Percentiles rank a stretch among this genome's conserved stretches.
These are phyloP conservation scores for Phragmites australis DNA, from an alignment of 176 grass and related monocot species.

Conservation along the genomic window DNA sequence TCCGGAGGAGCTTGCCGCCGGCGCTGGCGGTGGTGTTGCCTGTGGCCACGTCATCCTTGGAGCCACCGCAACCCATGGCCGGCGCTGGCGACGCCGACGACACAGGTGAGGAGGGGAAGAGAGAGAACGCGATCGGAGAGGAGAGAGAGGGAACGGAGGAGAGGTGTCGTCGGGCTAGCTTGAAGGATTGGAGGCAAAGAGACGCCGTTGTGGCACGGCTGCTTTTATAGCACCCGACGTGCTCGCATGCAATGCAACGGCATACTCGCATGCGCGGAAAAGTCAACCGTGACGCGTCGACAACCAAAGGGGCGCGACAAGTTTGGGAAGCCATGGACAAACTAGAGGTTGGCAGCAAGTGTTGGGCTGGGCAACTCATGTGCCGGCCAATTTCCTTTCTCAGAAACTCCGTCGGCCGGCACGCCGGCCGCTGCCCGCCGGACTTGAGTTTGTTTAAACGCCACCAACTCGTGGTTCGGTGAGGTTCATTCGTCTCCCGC, in stretches of 20 bases:
- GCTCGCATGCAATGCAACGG: neutral
- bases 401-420: conserved; percentile 7
- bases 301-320: neutral
- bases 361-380: neutral
- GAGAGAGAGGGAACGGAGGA: neutral
- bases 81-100: conserved; percentile 20
- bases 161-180: conserved; percentile 33
- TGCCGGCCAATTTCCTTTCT: neutral
- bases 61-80: conserved; percentile 86
- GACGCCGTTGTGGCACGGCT: conserved; percentile 9
- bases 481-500: neutral
- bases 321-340: neutral
- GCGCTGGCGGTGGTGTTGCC: conserved; percentile 47
- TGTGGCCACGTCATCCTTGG: conserved; percentile 82
- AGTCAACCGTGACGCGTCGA: neutral
- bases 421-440: neutral
- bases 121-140: neutral
- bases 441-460: too few relatives aligned
- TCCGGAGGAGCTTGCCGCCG: conserved; percentile 43
- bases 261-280: neutral
- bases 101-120: neutral
- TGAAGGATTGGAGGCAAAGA: conserved; percentile 43
- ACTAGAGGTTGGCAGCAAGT: neutral
- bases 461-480: neutral
- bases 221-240: conserved; percentile 25